Percentiles rank a stretch among this genome's conserved stretches.
Conservation (phyloP, 192 early-diverging fungal species). For the Coemansia guatemalensis region DNA sequence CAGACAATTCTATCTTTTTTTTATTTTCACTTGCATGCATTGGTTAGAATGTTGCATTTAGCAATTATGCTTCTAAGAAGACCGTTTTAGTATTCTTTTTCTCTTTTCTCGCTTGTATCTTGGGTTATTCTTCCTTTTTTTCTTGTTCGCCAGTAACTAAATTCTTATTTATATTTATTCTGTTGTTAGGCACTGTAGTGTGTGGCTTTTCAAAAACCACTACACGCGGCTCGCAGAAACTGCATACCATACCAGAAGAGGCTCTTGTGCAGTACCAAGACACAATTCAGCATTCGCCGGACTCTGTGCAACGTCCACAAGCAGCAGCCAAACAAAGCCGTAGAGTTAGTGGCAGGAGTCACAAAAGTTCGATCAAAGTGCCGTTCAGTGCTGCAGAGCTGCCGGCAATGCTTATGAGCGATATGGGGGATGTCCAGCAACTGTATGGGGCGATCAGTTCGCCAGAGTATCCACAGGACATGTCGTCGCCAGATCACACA, state of each 20-base stretch:
- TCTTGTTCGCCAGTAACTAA: background rate
- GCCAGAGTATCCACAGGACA: background rate
- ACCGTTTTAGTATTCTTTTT: background rate
- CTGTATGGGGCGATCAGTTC: background rate
- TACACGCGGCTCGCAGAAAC: background rate
- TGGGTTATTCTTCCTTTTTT: background rate
- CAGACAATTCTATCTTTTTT: background rate
- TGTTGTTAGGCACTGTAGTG: background rate
- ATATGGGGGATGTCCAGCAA: background rate
- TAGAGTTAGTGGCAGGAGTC: background rate
- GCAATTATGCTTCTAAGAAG: background rate
- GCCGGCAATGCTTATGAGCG: background rate
- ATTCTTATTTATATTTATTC: background rate
- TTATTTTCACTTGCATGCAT: background rate
- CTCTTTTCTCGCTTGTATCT: background rate
- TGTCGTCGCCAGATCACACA: background rate
- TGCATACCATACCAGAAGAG: background rate
- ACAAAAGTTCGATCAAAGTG: background rate
- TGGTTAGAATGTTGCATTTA: conserved; percentile 7
- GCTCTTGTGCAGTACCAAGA: background rate
- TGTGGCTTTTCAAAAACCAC: background rate
- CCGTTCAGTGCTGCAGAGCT: background rate
- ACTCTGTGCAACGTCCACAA: background rate
- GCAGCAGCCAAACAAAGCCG: background rate
- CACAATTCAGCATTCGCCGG: background rate